Base-by-base conservation (phyloP, 495 filamentous ascomycete genomes). In the Amniculicola lignicola region DNA sequence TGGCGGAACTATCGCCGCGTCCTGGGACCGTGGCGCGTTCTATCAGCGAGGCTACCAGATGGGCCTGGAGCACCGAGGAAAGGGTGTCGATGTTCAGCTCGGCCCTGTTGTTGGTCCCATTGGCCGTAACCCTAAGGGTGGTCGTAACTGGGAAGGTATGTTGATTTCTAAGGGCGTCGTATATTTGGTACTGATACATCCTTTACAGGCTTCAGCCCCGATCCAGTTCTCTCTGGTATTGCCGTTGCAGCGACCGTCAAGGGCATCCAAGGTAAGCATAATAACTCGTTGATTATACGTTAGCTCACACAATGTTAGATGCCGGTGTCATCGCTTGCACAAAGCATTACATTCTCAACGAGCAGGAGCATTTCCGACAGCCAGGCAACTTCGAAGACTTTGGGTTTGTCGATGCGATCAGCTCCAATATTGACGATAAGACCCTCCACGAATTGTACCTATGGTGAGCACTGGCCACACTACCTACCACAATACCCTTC, bases 391-490 rank as follows among this genome's bases (percentile, higher is more conserved):
- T 74, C n/a, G 86, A 90, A 66, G 78, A 82, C 2, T 67, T 67
- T 38, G 77, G 73, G 14, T 85, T 80, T 55, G 83, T 84, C 2
- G 84, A 77, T 66, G 77, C 84, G 55, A 85, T 89, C 50, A 93
- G 88, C 65, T 82, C 85, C 14, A 98, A 96, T 67, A 73, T 96
- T 14, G 93, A 96, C 67, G 93, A 98, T 71, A 85, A 82, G 68
- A 94, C 92, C 2, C 81, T 98, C 82, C 93, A 98, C 70, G 93
- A 98, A 70, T 66, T 93, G 29, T 98, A 98, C 66, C 77, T 96
- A 10, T 98, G 93, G 37, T 33, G n/a, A 33, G 29, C 7, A 33
- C 7, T n/a, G n/a, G n/a, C n/a, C n/a, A n/a, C n/a, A n/a, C n/a
- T n/a, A n/a, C n/a, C n/a, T n/a, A n/a, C n/a, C n/a, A n/a, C n/a